Conservation (phyloP, 768 basidiomycete species). For the Pleurotus salmoneostramineus region DNA sequence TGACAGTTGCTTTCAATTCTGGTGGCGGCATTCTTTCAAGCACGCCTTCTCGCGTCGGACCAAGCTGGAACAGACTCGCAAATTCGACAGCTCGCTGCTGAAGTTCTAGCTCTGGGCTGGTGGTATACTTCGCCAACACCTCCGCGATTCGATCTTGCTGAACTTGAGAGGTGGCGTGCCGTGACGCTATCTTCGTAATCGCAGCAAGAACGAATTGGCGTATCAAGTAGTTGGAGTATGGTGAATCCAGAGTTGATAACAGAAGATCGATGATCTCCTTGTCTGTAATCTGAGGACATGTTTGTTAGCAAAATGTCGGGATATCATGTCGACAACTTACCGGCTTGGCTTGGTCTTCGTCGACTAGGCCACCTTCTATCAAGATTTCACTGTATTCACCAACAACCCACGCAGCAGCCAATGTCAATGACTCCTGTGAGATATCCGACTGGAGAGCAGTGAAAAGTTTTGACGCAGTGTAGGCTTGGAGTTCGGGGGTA, state of each 20-base stretch:
- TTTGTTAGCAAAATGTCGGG: neutral
- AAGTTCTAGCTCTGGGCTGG: slow-evolving; percentile 88
- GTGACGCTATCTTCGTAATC: slow-evolving; percentile 85
- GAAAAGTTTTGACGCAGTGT: slow-evolving; percentile 91
- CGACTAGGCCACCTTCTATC: slow-evolving; percentile 79
- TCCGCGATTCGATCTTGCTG: slow-evolving; percentile 81
- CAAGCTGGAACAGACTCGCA: slow-evolving; percentile 75
- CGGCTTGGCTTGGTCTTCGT: slow-evolving; percentile 63
- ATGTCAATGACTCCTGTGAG: slow-evolving; percentile 93
- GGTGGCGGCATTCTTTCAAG: slow-evolving; percentile 99
- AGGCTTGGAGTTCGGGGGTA: slow-evolving; percentile 94
- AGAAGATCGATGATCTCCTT: slow-evolving; percentile 84
- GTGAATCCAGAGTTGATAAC: slow-evolving; percentile 84
- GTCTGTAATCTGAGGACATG: slow-evolving; percentile 57
- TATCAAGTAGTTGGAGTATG: slow-evolving; percentile 87
- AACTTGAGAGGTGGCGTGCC: slow-evolving; percentile 56
- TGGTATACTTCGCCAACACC: slow-evolving; percentile 76
- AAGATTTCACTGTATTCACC: slow-evolving; percentile 95
- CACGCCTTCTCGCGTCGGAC: slow-evolving; percentile 77
- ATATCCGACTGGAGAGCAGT: slow-evolving; percentile 85
- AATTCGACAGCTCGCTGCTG: slow-evolving; percentile 98
- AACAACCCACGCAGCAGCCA: slow-evolving; percentile 92
- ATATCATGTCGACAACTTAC: slow-evolving; percentile 33
- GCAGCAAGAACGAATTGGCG: slow-evolving; percentile 91
- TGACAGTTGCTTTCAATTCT: slow-evolving; percentile 94